A percentile compares a stretch with the other conserved stretches of the same genome.
Evolutionary conservation across 768 basidiomycete genomes (phyloP).

Genomic region (Gymnopilus dilepis): DNA sequence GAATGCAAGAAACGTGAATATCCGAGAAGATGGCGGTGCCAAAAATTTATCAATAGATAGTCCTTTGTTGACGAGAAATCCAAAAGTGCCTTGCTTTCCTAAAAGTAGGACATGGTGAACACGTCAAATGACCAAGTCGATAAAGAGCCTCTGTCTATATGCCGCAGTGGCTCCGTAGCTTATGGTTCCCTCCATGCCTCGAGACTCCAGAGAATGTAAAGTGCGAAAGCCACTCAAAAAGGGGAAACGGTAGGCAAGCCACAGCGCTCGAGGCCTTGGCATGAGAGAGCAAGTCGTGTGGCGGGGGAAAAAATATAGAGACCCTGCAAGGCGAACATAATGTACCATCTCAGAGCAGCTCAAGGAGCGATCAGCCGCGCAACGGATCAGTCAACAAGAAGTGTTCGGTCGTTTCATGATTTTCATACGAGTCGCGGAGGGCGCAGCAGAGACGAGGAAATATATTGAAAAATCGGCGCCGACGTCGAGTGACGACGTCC

Average conservation of each 20-base stretch:
- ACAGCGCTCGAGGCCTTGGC: background rate
- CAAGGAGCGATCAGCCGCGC: background rate
- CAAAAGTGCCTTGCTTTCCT: background rate
- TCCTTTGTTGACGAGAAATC: background rate
- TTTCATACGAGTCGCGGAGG: background rate
- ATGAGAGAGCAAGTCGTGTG: background rate
- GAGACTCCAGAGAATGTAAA: background rate
- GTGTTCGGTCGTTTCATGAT: background rate
- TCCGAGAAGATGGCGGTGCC: conserved; percentile 1
- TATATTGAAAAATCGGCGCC: background rate
- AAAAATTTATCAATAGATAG: background rate
- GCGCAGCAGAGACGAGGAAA: background rate
- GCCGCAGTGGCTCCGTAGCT: background rate
- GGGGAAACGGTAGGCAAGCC: background rate
- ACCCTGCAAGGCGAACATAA: background rate
- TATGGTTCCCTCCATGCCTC: background rate
- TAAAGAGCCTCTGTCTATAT: background rate
- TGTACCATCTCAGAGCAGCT: background rate
- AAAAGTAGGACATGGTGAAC: background rate
- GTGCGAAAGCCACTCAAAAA: background rate
- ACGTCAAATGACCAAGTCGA: background rate
- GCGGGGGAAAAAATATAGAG: background rate
- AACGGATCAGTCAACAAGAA: background rate
- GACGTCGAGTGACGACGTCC: background rate
- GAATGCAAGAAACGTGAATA: background rate